Base-by-base conservation (phyloP, 305 asterid genomes). In the Lippia alba region DNA sequence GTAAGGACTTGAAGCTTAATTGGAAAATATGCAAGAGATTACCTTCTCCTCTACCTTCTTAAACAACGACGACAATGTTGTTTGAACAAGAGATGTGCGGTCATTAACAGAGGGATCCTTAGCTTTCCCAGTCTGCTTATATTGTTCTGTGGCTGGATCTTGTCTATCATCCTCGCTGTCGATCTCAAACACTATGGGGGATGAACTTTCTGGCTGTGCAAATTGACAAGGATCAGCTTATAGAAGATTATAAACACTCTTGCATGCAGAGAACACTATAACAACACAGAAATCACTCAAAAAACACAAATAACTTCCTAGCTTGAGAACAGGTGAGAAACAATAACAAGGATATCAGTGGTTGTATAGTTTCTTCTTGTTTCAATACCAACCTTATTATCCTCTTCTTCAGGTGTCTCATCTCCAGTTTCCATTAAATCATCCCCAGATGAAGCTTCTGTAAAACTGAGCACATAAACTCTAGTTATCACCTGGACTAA, bases 41-140 rank as follows among this genome's bases (percentile, higher is more conserved):
- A 89, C 96, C 92, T 89, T 88, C 70, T 87, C 90, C 78, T 77
- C 96, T 56, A 67, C 96, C 82, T 87, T 92, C 87, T 88, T 89
- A 59, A 92, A 90, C 78, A 92, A 30, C 19, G 94, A 81, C 64
- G 96, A 85, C 74, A 89, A 74, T 61, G 96, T 84, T 67, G 90
- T 76, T 77, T 92, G 97, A 73, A 92, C 88, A 77, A 92, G 88
- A 77, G 90, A 80, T 63, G 65, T 77, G 41, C 48, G 79, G 65
- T 64, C 78, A 66, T 75, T 78, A 56, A 66, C 71, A 71, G 84
- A 64, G 71, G 56, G 70, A 68, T 73, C 88, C 80, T 82, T 74
- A 24, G 81, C 66, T 72, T 74, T 79, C 67, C 76, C 79, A 71
- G 79, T 70, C 57, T 17, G 75, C 74, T 78, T 80, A 76, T 58